phyloP scores from a whole-genome alignment of 805 yeast species.

The Schwanniomyces occidentalis region DNA sequence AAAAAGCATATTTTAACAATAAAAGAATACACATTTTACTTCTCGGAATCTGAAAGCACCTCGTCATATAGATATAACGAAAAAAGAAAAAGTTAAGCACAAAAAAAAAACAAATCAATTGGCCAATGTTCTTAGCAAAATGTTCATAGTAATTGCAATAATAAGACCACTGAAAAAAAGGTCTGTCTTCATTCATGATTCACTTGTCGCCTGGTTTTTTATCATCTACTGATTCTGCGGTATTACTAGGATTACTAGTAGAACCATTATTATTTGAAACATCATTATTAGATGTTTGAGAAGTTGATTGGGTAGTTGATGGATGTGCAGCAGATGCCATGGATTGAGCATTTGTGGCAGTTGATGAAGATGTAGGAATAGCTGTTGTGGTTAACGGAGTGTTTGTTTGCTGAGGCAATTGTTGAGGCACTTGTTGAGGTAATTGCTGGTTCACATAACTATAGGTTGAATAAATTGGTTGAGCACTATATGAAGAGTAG shows the following conservation, averaged over 20 bases:
- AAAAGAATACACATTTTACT: too few relatives aligned
- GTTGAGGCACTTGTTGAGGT: conserved; percentile 12
- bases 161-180: too few relatives aligned
- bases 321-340: conserved; percentile 5
- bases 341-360: conserved; percentile 3
- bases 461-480: conserved; percentile 17
- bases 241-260: conserved; percentile 3
- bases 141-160: too few relatives aligned
- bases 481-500: conserved; percentile 16
- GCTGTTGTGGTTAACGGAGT: conserved; percentile 4
- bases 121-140: too few relatives aligned
- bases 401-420: conserved; percentile 3
- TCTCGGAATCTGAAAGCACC: too few relatives aligned
- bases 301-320: conserved; percentile 2
- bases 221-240: background rate
- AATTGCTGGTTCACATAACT: conserved; percentile 14
- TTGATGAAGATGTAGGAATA: conserved; percentile 2
- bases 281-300: conserved; percentile 5
- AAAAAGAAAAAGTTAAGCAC: too few relatives aligned
- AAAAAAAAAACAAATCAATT: too few relatives aligned
- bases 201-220: conserved; percentile 2
- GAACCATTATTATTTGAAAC: conserved; percentile 4
- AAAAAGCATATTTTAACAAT: too few relatives aligned
- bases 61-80: too few relatives aligned
- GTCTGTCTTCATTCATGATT: too few relatives aligned